phyloP scores from a whole-genome alignment of 2,329 filamentous ascomycete species.

The Zymoseptoria pseudotritici region DNA sequence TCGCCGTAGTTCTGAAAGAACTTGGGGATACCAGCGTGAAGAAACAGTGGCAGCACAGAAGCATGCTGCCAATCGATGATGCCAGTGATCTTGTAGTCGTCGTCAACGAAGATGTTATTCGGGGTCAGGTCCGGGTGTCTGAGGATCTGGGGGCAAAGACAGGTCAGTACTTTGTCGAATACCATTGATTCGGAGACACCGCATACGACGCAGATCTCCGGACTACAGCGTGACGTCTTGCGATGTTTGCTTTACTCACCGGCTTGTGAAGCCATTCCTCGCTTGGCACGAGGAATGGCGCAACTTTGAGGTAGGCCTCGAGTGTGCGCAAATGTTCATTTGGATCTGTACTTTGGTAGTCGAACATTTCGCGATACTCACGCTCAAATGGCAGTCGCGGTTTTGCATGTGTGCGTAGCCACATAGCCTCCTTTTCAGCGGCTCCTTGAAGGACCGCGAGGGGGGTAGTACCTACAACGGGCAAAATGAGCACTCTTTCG shows the following conservation, averaged over 20 bases:
- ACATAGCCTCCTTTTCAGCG: conserved; percentile 27
- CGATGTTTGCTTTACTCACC: not conserved
- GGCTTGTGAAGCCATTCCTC: conserved; percentile 14
- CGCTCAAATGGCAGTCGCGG: conserved; percentile 28
- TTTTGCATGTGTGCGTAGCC: conserved; percentile 23
- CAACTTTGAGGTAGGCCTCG: conserved; percentile 24
- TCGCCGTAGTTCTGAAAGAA: conserved; percentile 36
- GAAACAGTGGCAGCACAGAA: conserved; percentile 6
- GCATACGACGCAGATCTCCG: too few relatives aligned
- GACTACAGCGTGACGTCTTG: not conserved
- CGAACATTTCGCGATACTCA: conserved; percentile 25
- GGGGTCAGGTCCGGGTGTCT: conserved; percentile 31
- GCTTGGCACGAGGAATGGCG: conserved; percentile 13
- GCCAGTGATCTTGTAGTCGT: conserved; percentile 26
- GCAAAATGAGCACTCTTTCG: not conserved
- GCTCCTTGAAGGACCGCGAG: conserved; percentile 20
- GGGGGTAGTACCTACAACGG: conserved; percentile 8
- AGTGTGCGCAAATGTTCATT: conserved; percentile 23
- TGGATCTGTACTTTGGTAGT: conserved; percentile 13
- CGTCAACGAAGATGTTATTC: conserved; percentile 30
- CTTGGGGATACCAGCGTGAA: conserved; percentile 22
- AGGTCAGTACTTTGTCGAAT: not conserved
- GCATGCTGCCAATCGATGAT: conserved; percentile 18
- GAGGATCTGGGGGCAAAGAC: conserved; percentile 7
- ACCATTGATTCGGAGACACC: too few relatives aligned